Evolutionary conservation across 768 basidiomycete genomes (phyloP), one percentile per base, ranked within the genome.

Genomic region (Tulasnella sp.): DNA sequence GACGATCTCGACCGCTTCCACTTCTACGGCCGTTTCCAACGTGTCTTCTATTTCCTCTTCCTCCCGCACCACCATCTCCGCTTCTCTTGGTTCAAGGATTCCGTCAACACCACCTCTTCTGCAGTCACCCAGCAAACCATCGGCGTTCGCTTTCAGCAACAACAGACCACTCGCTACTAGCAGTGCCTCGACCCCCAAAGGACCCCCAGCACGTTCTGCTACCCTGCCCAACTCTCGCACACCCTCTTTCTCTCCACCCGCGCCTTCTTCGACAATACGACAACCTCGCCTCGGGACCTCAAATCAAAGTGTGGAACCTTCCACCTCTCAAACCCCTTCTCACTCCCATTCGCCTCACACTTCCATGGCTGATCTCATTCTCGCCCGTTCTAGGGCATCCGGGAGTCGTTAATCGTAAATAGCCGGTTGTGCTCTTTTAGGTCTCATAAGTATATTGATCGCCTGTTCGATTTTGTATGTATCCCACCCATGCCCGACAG

Each of bases 1-100:
- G 58, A 62, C 58, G 14, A 62, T 62, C 58, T 62, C 58, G 58
- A 62, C n/a, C 58, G 31, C 58, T 62, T 62, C 58, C 58, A 16
- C 21, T 48, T 74, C 73, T 27, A 38, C 73, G 73, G 39, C 73
- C 36, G 73, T 48, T 74, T 74, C 73, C 73, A 74, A 74, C 40
- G 73, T 48, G 73, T 74, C 44, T 74, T 74, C 73, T 36, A 40
- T 40, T 38, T 44, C 72, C 18, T n/a, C n/a, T n/a, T 74, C 73
- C 44, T 72, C 40, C 34, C 36, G 36, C 71, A 74, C n/a, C 39
- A 21, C n/a, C 39, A 21, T n/a, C n/a, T n/a, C 73, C 21, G 21
- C 73, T 48, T 12, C n/a, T 40, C 44, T 48, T 48, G n/a, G 27
- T 40, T 40, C 73, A 38, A 34, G 40, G 39, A 74, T 74, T 19